Evolutionary conservation across 1,284 basidiomycete genomes (phyloP).

Genomic region (Ceratobasidium sp.): DNA sequence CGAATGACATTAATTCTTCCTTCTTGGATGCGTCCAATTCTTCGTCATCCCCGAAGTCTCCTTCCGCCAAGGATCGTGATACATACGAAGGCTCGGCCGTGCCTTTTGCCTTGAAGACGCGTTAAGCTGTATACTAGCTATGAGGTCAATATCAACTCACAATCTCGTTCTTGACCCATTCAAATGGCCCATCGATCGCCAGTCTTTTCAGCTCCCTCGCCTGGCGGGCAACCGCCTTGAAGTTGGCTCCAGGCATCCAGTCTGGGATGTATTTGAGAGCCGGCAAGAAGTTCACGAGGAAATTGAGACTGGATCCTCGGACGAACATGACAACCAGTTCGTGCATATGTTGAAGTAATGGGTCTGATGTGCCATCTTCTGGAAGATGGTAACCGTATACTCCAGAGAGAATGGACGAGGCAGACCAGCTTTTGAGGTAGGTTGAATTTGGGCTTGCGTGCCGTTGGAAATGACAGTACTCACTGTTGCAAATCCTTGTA

Average conservation of each 20-base stretch:
- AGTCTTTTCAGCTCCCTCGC: background rate
- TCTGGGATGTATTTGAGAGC: constrained; percentile 20
- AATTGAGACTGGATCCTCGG: background rate
- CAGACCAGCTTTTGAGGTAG: constrained; percentile 2
- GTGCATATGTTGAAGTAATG: constrained; percentile 6
- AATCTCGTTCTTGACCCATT: constrained; percentile 30
- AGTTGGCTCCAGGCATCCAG: constrained; percentile 35
- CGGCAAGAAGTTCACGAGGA: constrained; percentile 25
- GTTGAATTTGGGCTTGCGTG: background rate
- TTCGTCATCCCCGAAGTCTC: background rate
- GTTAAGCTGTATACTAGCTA: too few species aligned
- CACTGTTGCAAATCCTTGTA: constrained; percentile 22
- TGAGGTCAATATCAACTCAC: background rate
- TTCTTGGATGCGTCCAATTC: background rate
- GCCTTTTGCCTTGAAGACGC: constrained; percentile 9
- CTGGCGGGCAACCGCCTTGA: constrained; percentile 9
- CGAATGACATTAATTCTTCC: background rate
- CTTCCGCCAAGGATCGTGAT: constrained; percentile 15
- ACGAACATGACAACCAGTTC: background rate
- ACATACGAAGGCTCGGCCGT: constrained; percentile 26
- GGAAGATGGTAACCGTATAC: constrained; percentile 32
- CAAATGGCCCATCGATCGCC: constrained; percentile 6
- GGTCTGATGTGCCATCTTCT: background rate
- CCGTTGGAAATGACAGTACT: background rate
- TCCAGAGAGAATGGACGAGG: constrained; percentile 9